These are phyloP conservation scores for Striga hermonthica DNA, from an alignment of 305 asterid genomes.

Conservation along the genomic window DNA sequence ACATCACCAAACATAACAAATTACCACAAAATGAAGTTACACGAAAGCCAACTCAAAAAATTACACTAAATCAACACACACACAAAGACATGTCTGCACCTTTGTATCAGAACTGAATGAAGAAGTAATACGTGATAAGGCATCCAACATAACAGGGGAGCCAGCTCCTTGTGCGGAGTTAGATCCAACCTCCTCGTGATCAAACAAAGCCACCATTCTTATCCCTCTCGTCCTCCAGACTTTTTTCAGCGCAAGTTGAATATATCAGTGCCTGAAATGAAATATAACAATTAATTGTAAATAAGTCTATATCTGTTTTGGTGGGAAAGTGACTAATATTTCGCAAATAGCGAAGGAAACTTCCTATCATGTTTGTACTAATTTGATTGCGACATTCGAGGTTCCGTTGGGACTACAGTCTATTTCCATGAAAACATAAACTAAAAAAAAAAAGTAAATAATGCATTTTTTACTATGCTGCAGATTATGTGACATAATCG, in stretches of 20 bases:
- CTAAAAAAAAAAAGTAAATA: no score
- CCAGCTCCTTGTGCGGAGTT: slow-evolving; percentile 98
- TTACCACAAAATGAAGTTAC: background rate
- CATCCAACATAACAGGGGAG: slow-evolving; percentile 83
- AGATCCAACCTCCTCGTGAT: slow-evolving; percentile 97
- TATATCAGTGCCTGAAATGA: slow-evolving; percentile 79
- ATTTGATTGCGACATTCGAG: no score
- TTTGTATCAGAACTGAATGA: slow-evolving; percentile 71
- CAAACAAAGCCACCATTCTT: slow-evolving; percentile 90
- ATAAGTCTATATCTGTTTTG: slow-evolving; percentile 12
- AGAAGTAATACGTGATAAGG: slow-evolving; percentile 79
- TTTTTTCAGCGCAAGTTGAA: slow-evolving; percentile 62
- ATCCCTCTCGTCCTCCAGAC: slow-evolving; percentile 87
- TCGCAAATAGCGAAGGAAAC: no score
- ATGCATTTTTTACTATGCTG: no score
- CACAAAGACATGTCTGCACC: slow-evolving; percentile 38
- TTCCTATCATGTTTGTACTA: no score
- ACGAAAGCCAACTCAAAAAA: background rate
- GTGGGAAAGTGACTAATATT: background rate
- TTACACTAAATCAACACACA: background rate
- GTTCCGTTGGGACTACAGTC: no score
- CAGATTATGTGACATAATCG: background rate
- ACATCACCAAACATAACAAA: slow-evolving; percentile 3
- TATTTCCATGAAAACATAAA: no score
- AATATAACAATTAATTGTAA: slow-evolving; percentile 27